A percentile compares a stretch with the other conserved stretches of the same genome.
Conservation (phyloP, 2,329 filamentous ascomycete species). For the Alternaria solani region DNA sequence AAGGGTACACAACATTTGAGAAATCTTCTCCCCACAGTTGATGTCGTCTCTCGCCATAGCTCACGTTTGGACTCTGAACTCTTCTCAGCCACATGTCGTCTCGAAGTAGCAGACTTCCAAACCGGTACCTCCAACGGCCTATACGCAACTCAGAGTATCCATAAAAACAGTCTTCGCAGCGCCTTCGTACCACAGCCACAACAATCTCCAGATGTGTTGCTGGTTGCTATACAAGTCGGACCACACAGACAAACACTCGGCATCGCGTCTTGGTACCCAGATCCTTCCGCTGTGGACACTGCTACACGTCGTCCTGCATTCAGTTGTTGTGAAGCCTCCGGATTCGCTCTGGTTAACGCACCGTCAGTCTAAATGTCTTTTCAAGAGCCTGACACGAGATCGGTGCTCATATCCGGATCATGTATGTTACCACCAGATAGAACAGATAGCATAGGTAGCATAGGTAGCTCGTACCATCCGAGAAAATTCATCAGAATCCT, state of each 20-base stretch:
- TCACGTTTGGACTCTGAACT: not conserved
- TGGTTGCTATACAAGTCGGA: not conserved
- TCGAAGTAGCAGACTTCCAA: not conserved
- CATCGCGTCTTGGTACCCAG: not conserved
- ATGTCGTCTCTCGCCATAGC: not conserved
- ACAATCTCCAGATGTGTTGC: not conserved
- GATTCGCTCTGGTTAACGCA: not conserved
- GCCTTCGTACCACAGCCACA: not conserved
- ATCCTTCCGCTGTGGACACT: not conserved
- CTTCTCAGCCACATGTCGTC: not conserved
- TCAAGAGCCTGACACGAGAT: not conserved
- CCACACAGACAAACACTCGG: not conserved
- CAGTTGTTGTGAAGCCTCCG: not conserved
- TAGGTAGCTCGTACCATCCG: not conserved
- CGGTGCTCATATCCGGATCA: not conserved
- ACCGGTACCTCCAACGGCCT: not conserved
- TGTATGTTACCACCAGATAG: slow-evolving; percentile 7
- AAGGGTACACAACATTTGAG: not conserved
- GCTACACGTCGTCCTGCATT: not conserved
- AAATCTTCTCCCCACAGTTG: not conserved
- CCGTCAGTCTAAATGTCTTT: not conserved
- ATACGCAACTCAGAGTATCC: not conserved
- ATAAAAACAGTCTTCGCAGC: not conserved
- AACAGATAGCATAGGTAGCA: not conserved
- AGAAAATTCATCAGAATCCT: not conserved